These are phyloP conservation scores for Blastobotrys buckinghamii DNA, from an alignment of 1,139 yeast genomes.

Conservation along the genomic window DNA sequence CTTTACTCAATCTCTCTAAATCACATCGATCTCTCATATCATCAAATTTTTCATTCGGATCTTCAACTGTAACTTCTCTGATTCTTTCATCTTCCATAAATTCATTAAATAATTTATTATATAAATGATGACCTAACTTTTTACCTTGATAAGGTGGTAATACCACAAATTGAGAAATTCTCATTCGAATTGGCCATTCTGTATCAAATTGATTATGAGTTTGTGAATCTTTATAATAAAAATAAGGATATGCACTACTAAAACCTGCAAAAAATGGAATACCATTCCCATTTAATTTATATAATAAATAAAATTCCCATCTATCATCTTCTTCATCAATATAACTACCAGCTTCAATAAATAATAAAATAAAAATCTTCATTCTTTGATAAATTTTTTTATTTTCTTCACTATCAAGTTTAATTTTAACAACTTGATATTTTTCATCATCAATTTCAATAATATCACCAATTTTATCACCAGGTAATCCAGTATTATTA, in stretches of 20 bases:
- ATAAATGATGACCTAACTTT: constrained; percentile 66
- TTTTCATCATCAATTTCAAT: constrained; percentile 26
- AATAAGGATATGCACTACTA: constrained; percentile 77
- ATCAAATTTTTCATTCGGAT: constrained; percentile 91
- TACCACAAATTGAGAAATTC: constrained; percentile 82
- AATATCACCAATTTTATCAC: constrained; percentile 34
- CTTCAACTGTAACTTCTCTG: constrained; percentile 85
- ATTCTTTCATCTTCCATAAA: constrained; percentile 54
- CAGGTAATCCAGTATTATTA: constrained; percentile 26
- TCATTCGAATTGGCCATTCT: constrained; percentile 47
- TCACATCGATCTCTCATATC: constrained; percentile 84
- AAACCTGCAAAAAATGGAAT: constrained; percentile 57
- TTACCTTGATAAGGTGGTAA: constrained; percentile 71
- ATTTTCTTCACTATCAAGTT: constrained; percentile 12
- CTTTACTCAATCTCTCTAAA: constrained; percentile 44
- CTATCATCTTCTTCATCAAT: constrained; percentile 68
- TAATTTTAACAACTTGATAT: constrained; percentile 21
- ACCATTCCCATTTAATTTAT: constrained; percentile 24
- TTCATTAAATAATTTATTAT: constrained; percentile 45
- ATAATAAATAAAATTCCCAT: constrained; percentile 56
- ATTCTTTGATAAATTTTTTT: constrained; percentile 58
- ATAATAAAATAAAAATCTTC: constrained; percentile 72
- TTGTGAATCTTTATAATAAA: constrained; percentile 59
- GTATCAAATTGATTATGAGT: constrained; percentile 45
- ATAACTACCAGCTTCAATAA: constrained; percentile 91